Base-by-base conservation (phyloP, 768 basidiomycete species). In the Tulasnella sp. region DNA sequence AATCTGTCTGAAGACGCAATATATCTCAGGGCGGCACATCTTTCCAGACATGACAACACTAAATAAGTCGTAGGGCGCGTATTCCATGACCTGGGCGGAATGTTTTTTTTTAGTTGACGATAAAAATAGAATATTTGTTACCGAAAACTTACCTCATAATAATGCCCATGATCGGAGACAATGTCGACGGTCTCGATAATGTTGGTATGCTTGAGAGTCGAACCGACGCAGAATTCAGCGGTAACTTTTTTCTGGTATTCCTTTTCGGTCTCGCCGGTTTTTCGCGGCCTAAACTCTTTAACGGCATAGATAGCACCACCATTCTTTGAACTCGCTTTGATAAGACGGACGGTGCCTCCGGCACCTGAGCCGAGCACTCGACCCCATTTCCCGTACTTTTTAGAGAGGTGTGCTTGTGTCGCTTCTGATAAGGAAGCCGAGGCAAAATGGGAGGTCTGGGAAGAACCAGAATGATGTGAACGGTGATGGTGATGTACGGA, bases 161-260 rank as follows among this genome's bases (percentile, higher is more conserved):
- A 98, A 63, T 95, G 92, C 9, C 93, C 93, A 60, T 92, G 86
- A 69, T 98, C 95, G 54, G 81, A 85, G 49, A 98, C 89, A 65
- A 99, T 98, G 64, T 99, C 95, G 55, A 99, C 81, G 28, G 95
- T 99, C 69, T 56, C 51, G 54, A 72, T 72, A 34, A 72, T 70
- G 60, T 72, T 72, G 37, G 67, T 58, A 54, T 72, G 70, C 56
- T 68, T 65, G 41, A 72, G 57, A 22, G 63, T 58, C 31, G 58
- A 58, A 51, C 71, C 68, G 27, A 71, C 70, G 56, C 71, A 72
- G 55, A 72, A 72, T 59, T 72, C 95, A 24, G 93, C 93, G 1
- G 92, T 95, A 52, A 98, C 92, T 70, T 99, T 98, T 72, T 96
- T 93, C 79, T 96, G 90, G 64, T 98, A 99, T 70, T 99, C 95